These are phyloP conservation scores for Fragaria vesca DNA, from an alignment of 306 rosid genomes.

Conservation along the genomic window DNA sequence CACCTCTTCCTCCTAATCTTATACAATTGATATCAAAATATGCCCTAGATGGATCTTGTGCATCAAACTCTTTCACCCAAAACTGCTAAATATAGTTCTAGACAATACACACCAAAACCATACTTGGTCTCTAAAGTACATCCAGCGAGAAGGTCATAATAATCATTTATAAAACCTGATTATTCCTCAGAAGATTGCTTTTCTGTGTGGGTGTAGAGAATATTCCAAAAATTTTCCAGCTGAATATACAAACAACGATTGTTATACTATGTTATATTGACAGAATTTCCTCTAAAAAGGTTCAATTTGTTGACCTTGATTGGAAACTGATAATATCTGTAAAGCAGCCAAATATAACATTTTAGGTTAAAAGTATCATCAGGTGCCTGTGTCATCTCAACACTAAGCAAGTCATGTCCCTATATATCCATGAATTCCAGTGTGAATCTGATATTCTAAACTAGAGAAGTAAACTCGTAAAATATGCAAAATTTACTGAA, in stretches of 20 bases:
- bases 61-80: background rate
- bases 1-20: background rate
- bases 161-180: background rate
- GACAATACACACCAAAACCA: no score
- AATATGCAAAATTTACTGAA: constrained; percentile 3
- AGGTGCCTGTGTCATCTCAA: background rate
- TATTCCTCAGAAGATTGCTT: background rate
- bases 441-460: background rate
- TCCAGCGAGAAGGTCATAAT: background rate
- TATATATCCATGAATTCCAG: background rate
- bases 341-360: background rate
- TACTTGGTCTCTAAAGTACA: no score
- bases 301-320: background rate
- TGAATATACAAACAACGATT: background rate
- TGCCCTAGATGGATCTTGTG: background rate
- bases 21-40: background rate
- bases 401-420: background rate
- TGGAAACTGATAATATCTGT: background rate
- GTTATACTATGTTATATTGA: background rate
- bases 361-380: background rate
- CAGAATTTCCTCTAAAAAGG: background rate
- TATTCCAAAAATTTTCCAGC: background rate
- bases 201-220: background rate
- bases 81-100: background rate
- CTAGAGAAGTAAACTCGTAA: background rate